Evolutionary conservation across 2,329 filamentous ascomycete genomes (phyloP).

Genomic region (Trichoderma aggressivum): DNA sequence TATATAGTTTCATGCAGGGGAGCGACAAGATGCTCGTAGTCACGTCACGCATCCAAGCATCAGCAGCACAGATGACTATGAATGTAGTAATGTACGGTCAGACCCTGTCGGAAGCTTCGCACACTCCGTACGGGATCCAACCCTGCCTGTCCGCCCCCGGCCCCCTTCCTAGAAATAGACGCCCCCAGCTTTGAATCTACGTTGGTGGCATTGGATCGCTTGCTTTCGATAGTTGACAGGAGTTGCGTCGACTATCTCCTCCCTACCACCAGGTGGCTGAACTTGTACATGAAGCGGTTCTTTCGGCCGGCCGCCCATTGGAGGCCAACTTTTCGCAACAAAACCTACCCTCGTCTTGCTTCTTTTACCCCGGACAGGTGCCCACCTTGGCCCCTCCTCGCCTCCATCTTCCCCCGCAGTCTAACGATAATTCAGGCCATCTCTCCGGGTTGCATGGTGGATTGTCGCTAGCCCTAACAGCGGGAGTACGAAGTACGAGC

Average conservation of each 20-base stretch:
- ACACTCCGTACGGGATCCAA: not conserved
- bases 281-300: not conserved
- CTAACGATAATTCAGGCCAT: conserved; percentile 8
- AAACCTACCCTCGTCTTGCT: not conserved
- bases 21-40: not conserved
- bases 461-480: not conserved
- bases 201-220: not conserved
- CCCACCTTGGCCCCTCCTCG: not conserved
- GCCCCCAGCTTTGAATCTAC: not conserved
- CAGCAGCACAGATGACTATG: not conserved
- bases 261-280: conserved; percentile 7
- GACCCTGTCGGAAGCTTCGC: not conserved
- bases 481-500: not conserved
- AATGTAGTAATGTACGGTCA: not conserved
- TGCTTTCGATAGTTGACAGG: conserved; percentile 9
- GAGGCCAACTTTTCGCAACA: not conserved
- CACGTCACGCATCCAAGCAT: not conserved
- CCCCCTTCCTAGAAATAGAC: not conserved
- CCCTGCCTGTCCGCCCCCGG: not conserved
- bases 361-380: conserved; percentile 7
- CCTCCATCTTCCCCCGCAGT: conserved; percentile 12
- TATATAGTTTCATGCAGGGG: conserved; percentile 10
- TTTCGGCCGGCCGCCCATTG: not conserved
- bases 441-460: conserved; percentile 4
- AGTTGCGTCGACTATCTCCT: conserved; percentile 6